Percentiles rank a stretch among this genome's conserved stretches.
Evolutionary conservation across 2,329 filamentous ascomycete genomes (phyloP).

Genomic region (Apiospora arundinis): DNA sequence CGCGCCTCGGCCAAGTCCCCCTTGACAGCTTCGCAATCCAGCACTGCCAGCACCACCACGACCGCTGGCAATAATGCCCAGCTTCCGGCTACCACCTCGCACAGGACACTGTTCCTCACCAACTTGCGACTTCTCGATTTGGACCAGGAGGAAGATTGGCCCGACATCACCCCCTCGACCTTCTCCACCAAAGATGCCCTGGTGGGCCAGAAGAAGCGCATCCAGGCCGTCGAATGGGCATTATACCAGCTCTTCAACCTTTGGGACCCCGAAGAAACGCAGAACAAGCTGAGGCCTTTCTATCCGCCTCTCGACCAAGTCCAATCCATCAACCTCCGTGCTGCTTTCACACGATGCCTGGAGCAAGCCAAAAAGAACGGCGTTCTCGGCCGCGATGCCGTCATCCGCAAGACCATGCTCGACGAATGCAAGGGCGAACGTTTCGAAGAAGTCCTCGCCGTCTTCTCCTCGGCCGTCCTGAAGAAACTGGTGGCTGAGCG

Average conservation of each 20-base stretch:
- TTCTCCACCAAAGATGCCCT: conserved; percentile 71
- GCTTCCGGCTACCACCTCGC: conserved; percentile 42
- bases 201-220: conserved; percentile 80
- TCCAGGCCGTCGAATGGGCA: conserved; percentile 86
- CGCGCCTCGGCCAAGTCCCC: conserved; percentile 1
- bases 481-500: conserved; percentile 66
- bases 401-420: conserved; percentile 92
- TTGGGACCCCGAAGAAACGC: conserved; percentile 80
- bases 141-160: conserved; percentile 80
- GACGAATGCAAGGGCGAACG: conserved; percentile 95
- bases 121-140: conserved; percentile 86
- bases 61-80: not conserved
- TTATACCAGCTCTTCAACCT: conserved; percentile 86
- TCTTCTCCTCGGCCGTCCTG: conserved; percentile 84
- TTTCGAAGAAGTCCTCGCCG: conserved; percentile 83
- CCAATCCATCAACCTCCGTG: conserved; percentile 88
- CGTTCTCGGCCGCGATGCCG: conserved; percentile 76
- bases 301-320: conserved; percentile 90
- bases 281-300: conserved; percentile 83
- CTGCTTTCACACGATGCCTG: conserved; percentile 80
- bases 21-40: not conserved
- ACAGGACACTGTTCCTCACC: conserved; percentile 74
- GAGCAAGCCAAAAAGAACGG: conserved; percentile 90
- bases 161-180: conserved; percentile 71
- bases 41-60: not conserved